phyloP scores from a whole-genome alignment of 176 grass and related monocot genomes.

The Juncus inflexus region DNA sequence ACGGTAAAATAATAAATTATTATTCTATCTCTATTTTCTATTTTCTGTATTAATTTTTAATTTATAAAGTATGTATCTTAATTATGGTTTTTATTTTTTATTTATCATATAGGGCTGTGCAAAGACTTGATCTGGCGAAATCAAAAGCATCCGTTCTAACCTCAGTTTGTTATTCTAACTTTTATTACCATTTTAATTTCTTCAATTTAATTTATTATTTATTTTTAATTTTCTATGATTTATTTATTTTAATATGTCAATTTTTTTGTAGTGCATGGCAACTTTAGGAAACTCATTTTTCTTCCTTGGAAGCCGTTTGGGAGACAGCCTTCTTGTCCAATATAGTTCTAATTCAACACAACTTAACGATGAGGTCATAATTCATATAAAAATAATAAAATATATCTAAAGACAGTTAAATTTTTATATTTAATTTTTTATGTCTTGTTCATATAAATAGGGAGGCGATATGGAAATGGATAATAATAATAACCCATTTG shows the following conservation, averaged over 20 bases:
- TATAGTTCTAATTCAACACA: constrained; percentile 51
- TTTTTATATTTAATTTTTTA: constrained; percentile 12
- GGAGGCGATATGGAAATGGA: constrained; percentile 66
- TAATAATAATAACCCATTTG: constrained; percentile 35
- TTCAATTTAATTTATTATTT: constrained; percentile 1
- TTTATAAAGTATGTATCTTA: constrained; percentile 19
- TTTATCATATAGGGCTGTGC: constrained; percentile 62
- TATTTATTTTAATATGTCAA: background rate
- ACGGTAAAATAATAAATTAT: constrained; percentile 33
- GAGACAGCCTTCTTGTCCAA: constrained; percentile 95
- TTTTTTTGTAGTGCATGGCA: constrained; percentile 55
- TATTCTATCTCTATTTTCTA: background rate
- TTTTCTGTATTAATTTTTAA: constrained; percentile 1
- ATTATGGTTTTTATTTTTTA: constrained; percentile 2
- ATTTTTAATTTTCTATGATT: background rate
- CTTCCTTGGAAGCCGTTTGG: constrained; percentile 89
- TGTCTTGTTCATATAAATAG: constrained; percentile 33
- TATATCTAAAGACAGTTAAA: constrained; percentile 4
- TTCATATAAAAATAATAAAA: constrained; percentile 7
- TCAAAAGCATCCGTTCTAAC: constrained; percentile 88
- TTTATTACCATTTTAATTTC: constrained; percentile 17
- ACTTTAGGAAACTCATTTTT: constrained; percentile 84
- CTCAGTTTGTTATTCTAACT: constrained; percentile 62
- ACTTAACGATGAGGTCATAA: constrained; percentile 60
- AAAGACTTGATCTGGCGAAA: constrained; percentile 92